phyloP scores from a whole-genome alignment of 306 rosid genomes.

The Pyrus communis region DNA sequence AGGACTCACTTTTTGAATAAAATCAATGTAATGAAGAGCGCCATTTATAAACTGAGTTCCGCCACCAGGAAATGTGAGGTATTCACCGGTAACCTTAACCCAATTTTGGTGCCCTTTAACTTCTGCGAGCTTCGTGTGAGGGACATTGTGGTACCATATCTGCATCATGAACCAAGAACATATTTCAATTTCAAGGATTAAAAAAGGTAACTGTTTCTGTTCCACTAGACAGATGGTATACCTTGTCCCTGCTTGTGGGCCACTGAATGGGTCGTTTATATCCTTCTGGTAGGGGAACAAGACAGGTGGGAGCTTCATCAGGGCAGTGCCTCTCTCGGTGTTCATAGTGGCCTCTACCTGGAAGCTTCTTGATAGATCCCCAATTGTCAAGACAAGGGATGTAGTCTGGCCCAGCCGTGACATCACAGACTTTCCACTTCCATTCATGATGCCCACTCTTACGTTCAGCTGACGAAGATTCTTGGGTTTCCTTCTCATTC shows the following conservation, averaged over 20 bases:
- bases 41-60: slow-evolving; percentile 87
- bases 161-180: slow-evolving; percentile 36
- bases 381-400: slow-evolving; percentile 83
- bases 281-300: slow-evolving; percentile 69
- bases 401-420: slow-evolving; percentile 73
- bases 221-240: slow-evolving; percentile 10
- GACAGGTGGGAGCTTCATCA: slow-evolving; percentile 58
- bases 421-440: slow-evolving; percentile 76
- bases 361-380: slow-evolving; percentile 53
- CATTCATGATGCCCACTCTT: slow-evolving; percentile 32
- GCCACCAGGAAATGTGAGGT: slow-evolving; percentile 83
- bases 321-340: slow-evolving; percentile 92
- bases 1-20: slow-evolving; percentile 63
- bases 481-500: slow-evolving; percentile 38
- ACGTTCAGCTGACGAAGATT: slow-evolving; percentile 16
- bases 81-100: slow-evolving; percentile 77
- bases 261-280: slow-evolving; percentile 58
- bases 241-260: slow-evolving; percentile 88
- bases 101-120: slow-evolving; percentile 88
- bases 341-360: slow-evolving; percentile 51
- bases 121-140: slow-evolving; percentile 69
- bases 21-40: slow-evolving; percentile 81
- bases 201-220: background rate
- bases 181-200: slow-evolving; percentile 14
- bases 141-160: slow-evolving; percentile 79